phyloP scores from a whole-genome alignment of 345 rosid genomes.

The Draba incana region DNA sequence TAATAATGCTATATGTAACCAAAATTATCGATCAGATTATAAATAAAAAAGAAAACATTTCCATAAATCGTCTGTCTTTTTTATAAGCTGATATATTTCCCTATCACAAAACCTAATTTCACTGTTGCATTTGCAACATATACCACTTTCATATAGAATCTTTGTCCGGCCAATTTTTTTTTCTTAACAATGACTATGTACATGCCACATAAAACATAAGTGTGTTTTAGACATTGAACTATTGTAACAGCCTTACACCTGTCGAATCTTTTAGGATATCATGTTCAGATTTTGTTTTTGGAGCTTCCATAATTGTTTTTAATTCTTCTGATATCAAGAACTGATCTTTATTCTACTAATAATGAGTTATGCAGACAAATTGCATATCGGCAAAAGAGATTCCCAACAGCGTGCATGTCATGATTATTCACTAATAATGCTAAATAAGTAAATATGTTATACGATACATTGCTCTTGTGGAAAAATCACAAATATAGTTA shows the following conservation, averaged over 20 bases:
- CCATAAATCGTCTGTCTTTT: too few relatives aligned
- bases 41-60: too few relatives aligned
- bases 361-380: conserved; percentile 32
- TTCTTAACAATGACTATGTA: not conserved
- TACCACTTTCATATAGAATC: conserved; percentile 6
- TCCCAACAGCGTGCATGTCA: conserved; percentile 40
- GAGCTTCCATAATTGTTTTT: conserved; percentile 21
- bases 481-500: conserved; percentile 21
- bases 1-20: too few relatives aligned
- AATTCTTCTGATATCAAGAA: conserved; percentile 21
- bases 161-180: not conserved
- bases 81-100: too few relatives aligned
- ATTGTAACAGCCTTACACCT: conserved; percentile 22
- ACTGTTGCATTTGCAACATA: conserved; percentile 13
- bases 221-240: conserved; percentile 15
- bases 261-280: conserved; percentile 34
- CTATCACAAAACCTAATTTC: too few relatives aligned
- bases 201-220: not conserved
- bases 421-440: conserved; percentile 35
- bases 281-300: conserved; percentile 26
- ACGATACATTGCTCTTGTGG: conserved; percentile 34
- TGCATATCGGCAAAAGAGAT: conserved; percentile 34
- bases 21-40: too few relatives aligned
- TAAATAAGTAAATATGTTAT: conserved; percentile 1
- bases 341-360: conserved; percentile 30